These are phyloP conservation scores for Harrya chromipes DNA, from an alignment of 768 basidiomycete species.

Conservation along the genomic window DNA sequence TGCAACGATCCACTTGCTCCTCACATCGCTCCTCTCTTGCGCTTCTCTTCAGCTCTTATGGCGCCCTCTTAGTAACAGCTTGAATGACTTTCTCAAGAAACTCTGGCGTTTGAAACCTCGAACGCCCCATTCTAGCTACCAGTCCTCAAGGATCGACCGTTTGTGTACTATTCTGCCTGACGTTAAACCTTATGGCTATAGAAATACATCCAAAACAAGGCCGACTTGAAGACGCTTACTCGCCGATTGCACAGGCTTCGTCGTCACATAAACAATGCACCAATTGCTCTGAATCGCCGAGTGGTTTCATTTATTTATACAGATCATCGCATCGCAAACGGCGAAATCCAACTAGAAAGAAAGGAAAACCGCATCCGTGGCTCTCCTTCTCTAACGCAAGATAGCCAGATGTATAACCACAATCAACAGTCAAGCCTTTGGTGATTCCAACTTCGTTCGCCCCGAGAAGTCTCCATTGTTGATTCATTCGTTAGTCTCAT, in stretches of 20 bases:
- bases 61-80: not conserved
- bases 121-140: too few relatives aligned
- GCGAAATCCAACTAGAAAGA: too few relatives aligned
- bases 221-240: not conserved
- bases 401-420: not conserved
- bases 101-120: too few relatives aligned
- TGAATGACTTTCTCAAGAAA: too few relatives aligned
- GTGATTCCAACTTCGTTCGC: not conserved
- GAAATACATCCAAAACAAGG: conserved; percentile 6
- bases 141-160: too few relatives aligned
- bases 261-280: not conserved
- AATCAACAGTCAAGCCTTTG: not conserved
- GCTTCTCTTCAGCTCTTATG: too few relatives aligned
- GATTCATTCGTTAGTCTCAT: not conserved
- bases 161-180: not conserved
- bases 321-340: too few relatives aligned
- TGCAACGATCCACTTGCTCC: too few relatives aligned
- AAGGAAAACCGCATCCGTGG: not conserved
- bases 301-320: too few relatives aligned
- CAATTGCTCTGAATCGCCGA: too few relatives aligned
- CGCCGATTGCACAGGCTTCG: too few relatives aligned
- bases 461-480: not conserved
- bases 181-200: not conserved
- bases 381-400: not conserved
- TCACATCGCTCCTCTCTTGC: too few relatives aligned